Evolutionary conservation across 1,284 basidiomycete species (phyloP), one percentile per base, ranked within the genome.

Genomic region (Crucibulum cyathiforme): DNA sequence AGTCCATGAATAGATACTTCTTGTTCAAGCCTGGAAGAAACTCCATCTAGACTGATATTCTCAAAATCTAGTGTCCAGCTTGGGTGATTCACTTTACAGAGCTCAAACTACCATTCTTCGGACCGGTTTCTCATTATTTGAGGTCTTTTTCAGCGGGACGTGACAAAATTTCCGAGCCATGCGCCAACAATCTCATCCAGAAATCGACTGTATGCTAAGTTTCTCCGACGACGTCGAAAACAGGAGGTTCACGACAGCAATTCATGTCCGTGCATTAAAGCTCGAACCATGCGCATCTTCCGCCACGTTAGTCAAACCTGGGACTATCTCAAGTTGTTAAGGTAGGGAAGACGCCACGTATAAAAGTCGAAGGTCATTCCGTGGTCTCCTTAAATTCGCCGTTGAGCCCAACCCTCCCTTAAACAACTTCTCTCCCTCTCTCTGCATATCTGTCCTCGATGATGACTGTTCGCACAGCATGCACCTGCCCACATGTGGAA

Each of bases 401-500:
- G 12, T 12, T 15, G 31, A 17, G 37, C 7, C 7, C 36, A 39
- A n/a, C 9, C 15, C 36, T 13, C 36, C 34, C 36, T 36, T 13
- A 37, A 35, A 36, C 8, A 35, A 15, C 1, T 31, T 34, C 7
- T 45, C 17, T 15, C 45, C 17, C 37, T 54, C 37, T 34, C 24
- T 12, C 3, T 49, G 12, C 12, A 12, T 31, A 19, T 13, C 12
- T 55, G 19, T 51, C 56, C 50, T 52, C 36, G 31, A 63, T 39
- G 13, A 68, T 63, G 59, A 8, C 61, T 36, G 8, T 49, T 45
- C 58, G 56, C 48, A 39, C 58, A n/a, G 56, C 52, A 31, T 72
- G 73, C 63, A 58, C 63, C 46, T 77, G 75, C 59, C 45, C 60
- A n/a, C 69, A 75, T 56, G 56, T 50, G 8, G 57, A 66, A 24